Evolutionary conservation across 352 stramenopile species (phyloP).

Genomic region (Phytophthora nicotianae): DNA sequence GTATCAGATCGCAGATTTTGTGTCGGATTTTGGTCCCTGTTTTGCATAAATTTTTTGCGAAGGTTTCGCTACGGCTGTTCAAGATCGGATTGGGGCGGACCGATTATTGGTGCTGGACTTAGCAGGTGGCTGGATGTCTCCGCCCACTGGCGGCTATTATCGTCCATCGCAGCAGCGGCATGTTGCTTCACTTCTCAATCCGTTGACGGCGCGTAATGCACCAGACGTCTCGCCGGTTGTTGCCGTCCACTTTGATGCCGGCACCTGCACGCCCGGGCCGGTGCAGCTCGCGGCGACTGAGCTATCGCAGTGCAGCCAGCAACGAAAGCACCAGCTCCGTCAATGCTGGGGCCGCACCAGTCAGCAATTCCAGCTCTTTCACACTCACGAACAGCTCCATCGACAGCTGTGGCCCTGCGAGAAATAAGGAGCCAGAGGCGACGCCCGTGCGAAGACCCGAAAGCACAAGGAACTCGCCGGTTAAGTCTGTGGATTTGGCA

Average conservation of each 20-base stretch:
- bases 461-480: slow-evolving; percentile 18
- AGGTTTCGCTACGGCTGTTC: slow-evolving; percentile 10
- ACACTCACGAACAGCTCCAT: slow-evolving; percentile 23
- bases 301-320: slow-evolving; percentile 24
- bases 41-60: neutral
- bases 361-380: slow-evolving; percentile 34
- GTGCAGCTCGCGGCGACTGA: slow-evolving; percentile 14
- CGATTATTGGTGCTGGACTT: slow-evolving; percentile 12
- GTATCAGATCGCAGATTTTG: slow-evolving; percentile 17
- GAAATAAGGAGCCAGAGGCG: slow-evolving; percentile 11
- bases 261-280: slow-evolving; percentile 7
- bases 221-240: slow-evolving; percentile 17
- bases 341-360: slow-evolving; percentile 20
- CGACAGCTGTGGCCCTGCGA: slow-evolving; percentile 15
- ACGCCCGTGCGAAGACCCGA: slow-evolving; percentile 11
- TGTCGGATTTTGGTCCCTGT: slow-evolving; percentile 1
- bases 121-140: slow-evolving; percentile 21
- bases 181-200: slow-evolving; percentile 23
- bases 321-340: slow-evolving; percentile 29
- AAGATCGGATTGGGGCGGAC: slow-evolving; percentile 6
- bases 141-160: slow-evolving; percentile 29
- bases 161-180: slow-evolving; percentile 15
- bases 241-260: slow-evolving; percentile 10
- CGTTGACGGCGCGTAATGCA: slow-evolving; percentile 17
- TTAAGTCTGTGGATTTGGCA: slow-evolving; percentile 49